Conservation (phyloP, 2,329 filamentous ascomycete genomes). For the Aspergillus ibericus region DNA sequence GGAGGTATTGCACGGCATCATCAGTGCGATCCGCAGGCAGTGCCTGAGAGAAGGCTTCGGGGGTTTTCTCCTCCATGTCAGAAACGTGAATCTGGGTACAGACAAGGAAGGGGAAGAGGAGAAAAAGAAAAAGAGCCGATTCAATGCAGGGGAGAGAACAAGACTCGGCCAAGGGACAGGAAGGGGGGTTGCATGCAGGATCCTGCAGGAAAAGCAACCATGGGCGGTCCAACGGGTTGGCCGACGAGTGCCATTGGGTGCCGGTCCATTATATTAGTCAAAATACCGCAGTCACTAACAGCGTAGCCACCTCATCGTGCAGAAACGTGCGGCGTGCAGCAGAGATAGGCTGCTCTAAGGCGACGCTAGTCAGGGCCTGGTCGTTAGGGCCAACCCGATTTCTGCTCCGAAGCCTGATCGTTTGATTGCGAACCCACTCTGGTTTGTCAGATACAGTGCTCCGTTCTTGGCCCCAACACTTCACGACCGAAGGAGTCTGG, state of each 20-base stretch:
- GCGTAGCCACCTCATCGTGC: not conserved
- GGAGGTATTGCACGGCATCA: slow-evolving; percentile 24
- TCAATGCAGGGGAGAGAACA: not conserved
- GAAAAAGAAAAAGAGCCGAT: not conserved
- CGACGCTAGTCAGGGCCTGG: not conserved
- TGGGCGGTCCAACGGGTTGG: not conserved
- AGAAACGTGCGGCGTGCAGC: not conserved
- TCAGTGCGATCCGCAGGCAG: slow-evolving; percentile 13
- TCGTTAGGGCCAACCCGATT: not conserved
- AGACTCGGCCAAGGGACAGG: not conserved
- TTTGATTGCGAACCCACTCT: not conserved
- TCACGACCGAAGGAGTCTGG: not conserved
- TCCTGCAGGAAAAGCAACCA: not conserved
- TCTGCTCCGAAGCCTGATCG: not conserved
- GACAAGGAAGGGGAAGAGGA: not conserved
- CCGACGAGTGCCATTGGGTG: not conserved
- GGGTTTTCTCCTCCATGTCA: slow-evolving; percentile 12
- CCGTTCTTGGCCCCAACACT: not conserved
- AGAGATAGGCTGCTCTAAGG: not conserved
- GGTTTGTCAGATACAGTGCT: not conserved
- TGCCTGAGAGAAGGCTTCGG: not conserved
- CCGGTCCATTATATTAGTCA: not conserved
- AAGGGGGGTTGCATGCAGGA: not conserved
- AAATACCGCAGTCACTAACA: not conserved
- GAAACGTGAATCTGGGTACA: not conserved